These are phyloP conservation scores for Skeletonema tropicum DNA, from an alignment of 108 stramenopile species.

Conservation along the genomic window DNA sequence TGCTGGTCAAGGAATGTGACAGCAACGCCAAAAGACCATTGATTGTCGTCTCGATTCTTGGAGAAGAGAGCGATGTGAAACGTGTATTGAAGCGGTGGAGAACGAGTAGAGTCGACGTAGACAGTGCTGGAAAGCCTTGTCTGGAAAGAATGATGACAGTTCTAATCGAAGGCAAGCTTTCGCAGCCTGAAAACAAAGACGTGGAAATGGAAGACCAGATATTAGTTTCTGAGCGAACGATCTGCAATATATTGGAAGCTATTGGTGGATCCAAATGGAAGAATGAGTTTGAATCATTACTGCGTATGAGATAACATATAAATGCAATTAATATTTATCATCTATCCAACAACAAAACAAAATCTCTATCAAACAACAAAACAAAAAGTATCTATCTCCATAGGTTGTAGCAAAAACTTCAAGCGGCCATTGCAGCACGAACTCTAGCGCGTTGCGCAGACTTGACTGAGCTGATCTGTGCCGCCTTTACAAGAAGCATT, in stretches of 20 bases:
- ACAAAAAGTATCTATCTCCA: no score
- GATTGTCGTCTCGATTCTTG: conserved; percentile 64
- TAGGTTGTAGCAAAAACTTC: neutral
- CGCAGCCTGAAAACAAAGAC: neutral
- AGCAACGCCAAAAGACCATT: conserved; percentile 37
- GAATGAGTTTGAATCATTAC: neutral
- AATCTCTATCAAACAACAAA: neutral
- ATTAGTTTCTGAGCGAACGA: neutral
- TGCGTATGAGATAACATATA: neutral
- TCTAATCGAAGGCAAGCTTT: conserved; percentile 49
- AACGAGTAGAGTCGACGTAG: conserved; percentile 74
- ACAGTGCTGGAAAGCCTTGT: conserved; percentile 72
- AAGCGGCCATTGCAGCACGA: conserved; percentile 9
- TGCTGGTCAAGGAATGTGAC: conserved; percentile 37
- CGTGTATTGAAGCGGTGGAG: conserved; percentile 78
- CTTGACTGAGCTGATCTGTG: neutral
- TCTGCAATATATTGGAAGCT: neutral
- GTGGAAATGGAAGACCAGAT: neutral
- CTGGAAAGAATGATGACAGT: conserved; percentile 76
- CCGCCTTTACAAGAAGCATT: neutral
- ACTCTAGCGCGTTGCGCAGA: neutral
- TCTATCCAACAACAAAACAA: neutral
- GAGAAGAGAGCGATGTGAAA: conserved; percentile 32
- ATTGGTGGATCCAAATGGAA: neutral
- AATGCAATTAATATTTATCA: neutral